These are phyloP conservation scores for Pueraria montana DNA, from an alignment of 306 rosid genomes.

Conservation along the genomic window DNA sequence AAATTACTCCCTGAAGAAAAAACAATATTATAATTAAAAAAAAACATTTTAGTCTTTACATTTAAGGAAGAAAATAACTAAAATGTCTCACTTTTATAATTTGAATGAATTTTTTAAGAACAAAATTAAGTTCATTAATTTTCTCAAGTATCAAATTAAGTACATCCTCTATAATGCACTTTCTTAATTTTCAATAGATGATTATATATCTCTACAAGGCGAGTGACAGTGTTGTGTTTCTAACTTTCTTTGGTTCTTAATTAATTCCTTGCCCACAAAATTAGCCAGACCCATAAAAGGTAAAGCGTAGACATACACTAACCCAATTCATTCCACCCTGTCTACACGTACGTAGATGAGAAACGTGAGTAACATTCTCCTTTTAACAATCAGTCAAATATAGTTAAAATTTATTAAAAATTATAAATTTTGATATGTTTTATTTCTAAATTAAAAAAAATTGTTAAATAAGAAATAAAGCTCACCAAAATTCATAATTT, in stretches of 20 bases:
- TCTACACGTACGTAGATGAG: no score
- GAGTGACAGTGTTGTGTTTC: background rate
- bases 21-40: background rate
- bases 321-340: no score
- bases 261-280: background rate
- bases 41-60: background rate
- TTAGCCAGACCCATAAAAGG: background rate
- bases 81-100: background rate
- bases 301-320: background rate
- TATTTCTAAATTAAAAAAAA: no score
- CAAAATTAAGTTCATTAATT: background rate
- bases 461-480: no score
- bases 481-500: no score
- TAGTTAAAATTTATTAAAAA: no score
- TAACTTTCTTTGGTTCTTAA: background rate
- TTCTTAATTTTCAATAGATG: background rate
- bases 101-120: background rate
- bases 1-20: background rate
- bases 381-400: no score
- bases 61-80: background rate
- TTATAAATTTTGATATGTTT: no score
- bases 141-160: background rate
- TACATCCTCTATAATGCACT: background rate
- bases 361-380: no score
- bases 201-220: background rate